phyloP scores from a whole-genome alignment of 257 asterid species.

The Przewalskia tangutica region DNA sequence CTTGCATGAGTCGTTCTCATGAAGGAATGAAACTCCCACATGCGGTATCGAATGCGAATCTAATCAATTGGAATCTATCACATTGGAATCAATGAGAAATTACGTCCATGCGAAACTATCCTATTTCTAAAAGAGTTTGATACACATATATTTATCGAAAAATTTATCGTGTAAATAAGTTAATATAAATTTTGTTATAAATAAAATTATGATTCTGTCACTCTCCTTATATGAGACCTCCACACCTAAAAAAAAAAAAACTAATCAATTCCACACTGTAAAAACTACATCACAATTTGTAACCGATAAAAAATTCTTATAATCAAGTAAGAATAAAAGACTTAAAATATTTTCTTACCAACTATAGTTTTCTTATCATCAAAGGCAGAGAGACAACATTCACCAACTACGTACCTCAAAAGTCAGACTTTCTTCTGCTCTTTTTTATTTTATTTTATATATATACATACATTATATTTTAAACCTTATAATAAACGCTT shows the following conservation, averaged over 20 bases:
- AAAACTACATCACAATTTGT: not conserved
- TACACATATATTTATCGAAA: too few relatives aligned
- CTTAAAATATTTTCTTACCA: constrained; percentile 20
- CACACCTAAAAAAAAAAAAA: not conserved
- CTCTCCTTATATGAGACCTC: not conserved
- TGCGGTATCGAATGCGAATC: too few relatives aligned
- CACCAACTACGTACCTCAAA: constrained; percentile 26
- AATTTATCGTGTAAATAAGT: too few relatives aligned
- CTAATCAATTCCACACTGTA: constrained; percentile 6
- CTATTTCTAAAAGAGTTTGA: too few relatives aligned
- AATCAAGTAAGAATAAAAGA: not conserved
- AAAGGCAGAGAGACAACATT: constrained; percentile 11
- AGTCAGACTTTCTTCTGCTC: not conserved
- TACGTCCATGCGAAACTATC: too few relatives aligned
- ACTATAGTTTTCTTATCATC: constrained; percentile 12
- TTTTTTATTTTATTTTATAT: too few relatives aligned
- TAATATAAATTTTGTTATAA: too few relatives aligned
- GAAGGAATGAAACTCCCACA: too few relatives aligned
- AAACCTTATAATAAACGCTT: not conserved
- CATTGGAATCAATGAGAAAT: too few relatives aligned
- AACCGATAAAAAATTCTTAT: not conserved
- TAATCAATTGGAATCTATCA: too few relatives aligned
- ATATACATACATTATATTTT: not conserved
- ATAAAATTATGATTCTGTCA: too few relatives aligned
- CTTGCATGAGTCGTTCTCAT: too few relatives aligned